Evolutionary conservation across 2,329 filamentous ascomycete species (phyloP).

Genomic region (Metarhizium anisopliae): DNA sequence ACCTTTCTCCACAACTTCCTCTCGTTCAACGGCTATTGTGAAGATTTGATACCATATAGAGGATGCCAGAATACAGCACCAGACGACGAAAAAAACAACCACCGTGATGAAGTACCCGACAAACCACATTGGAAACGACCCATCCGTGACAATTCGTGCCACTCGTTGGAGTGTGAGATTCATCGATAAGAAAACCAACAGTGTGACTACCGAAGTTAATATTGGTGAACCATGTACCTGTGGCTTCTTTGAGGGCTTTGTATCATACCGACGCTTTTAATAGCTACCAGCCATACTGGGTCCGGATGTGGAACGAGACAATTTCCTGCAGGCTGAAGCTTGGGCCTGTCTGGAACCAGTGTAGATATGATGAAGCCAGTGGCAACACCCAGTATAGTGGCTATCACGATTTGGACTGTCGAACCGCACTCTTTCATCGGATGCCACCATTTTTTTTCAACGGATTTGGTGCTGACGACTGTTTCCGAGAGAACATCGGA

Average conservation of each 20-base stretch:
- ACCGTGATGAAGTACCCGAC: too few relatives aligned
- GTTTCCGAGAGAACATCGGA: background rate
- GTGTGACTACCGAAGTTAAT: too few relatives aligned
- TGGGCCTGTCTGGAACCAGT: background rate
- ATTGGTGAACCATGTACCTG: too few relatives aligned
- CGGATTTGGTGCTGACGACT: background rate
- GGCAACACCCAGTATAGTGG: background rate
- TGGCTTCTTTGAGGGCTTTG: background rate
- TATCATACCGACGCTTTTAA: background rate
- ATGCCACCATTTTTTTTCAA: background rate
- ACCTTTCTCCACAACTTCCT: too few relatives aligned
- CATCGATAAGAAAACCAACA: too few relatives aligned
- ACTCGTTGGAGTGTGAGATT: too few relatives aligned
- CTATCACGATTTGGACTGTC: background rate
- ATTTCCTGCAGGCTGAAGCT: background rate
- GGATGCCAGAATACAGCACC: too few relatives aligned
- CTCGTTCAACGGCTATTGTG: too few relatives aligned
- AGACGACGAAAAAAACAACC: too few relatives aligned
- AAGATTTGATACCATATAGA: too few relatives aligned
- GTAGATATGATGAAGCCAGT: background rate
- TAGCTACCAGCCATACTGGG: background rate
- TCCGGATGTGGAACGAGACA: background rate
- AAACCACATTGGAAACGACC: too few relatives aligned
- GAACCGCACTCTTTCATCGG: background rate
- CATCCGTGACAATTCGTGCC: too few relatives aligned